phyloP scores from a whole-genome alignment of 495 filamentous ascomycete genomes.

The Pseudomonodictys pantanalensis region DNA sequence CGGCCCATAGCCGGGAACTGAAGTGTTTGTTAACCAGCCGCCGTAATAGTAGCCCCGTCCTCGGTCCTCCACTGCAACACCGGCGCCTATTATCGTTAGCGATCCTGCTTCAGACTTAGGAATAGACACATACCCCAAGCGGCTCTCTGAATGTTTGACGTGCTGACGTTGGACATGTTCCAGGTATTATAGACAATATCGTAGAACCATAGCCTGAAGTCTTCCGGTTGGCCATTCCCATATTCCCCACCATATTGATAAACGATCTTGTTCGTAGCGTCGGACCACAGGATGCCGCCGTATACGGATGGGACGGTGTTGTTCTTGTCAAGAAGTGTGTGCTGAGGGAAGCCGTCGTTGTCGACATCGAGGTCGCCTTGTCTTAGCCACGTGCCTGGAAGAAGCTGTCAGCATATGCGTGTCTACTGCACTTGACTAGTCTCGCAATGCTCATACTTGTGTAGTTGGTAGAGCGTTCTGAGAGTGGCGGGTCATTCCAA shows the following conservation, averaged over 20 bases:
- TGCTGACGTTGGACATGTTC: constrained; percentile 31
- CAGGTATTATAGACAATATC: no score
- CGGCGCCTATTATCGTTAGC: constrained; percentile 35
- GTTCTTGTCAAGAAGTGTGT: constrained; percentile 49
- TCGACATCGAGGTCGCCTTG: constrained; percentile 12
- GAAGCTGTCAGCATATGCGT: no score
- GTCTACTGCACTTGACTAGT: background rate
- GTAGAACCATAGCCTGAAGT: constrained; percentile 42
- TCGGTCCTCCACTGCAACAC: constrained; percentile 35
- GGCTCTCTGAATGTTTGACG: constrained; percentile 28
- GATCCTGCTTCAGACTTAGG: background rate
- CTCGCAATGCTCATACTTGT: constrained; percentile 3
- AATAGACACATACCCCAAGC: constrained; percentile 29
- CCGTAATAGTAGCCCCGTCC: constrained; percentile 47
- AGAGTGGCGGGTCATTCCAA: constrained; percentile 4
- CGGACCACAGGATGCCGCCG: constrained; percentile 52
- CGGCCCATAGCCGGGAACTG: constrained; percentile 45
- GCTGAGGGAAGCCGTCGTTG: constrained; percentile 46
- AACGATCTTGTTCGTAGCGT: constrained; percentile 52
- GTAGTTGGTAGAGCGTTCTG: constrained; percentile 6
- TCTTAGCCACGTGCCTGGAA: constrained; percentile 19
- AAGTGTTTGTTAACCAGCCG: constrained; percentile 49
- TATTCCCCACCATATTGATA: constrained; percentile 54
- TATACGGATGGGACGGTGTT: constrained; percentile 44
- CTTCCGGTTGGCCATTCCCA: constrained; percentile 37